phyloP scores from a whole-genome alignment of 2,329 filamentous ascomycete genomes.

The Fusarium penzigii region DNA sequence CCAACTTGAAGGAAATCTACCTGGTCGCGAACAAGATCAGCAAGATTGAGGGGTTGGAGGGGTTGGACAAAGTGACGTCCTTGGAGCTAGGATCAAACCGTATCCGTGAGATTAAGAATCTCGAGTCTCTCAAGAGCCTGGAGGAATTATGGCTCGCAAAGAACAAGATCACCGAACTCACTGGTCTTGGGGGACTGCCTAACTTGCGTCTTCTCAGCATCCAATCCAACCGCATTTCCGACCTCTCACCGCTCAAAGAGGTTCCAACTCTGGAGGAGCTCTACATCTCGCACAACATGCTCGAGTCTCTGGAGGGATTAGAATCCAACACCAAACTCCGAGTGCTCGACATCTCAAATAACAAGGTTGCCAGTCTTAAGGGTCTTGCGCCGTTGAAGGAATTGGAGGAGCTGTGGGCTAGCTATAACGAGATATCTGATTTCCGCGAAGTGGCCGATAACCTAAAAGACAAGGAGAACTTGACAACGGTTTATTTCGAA shows the following conservation, averaged over 20 bases:
- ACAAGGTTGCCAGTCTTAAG: slow-evolving; percentile 73
- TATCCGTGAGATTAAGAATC: slow-evolving; percentile 83
- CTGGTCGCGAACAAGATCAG: slow-evolving; percentile 95
- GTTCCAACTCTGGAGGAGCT: slow-evolving; percentile 83
- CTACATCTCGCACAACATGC: slow-evolving; percentile 93
- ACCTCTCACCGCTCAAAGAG: slow-evolving; percentile 72
- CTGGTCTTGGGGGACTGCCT: slow-evolving; percentile 70
- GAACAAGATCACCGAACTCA: slow-evolving; percentile 90
- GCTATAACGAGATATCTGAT: slow-evolving; percentile 78
- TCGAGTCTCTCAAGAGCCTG: slow-evolving; percentile 75
- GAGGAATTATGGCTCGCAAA: slow-evolving; percentile 93
- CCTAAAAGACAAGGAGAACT: slow-evolving; percentile 73
- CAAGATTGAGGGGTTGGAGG: slow-evolving; percentile 81
- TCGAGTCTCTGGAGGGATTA: slow-evolving; percentile 75
- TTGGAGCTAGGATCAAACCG: slow-evolving; percentile 91
- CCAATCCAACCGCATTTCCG: slow-evolving; percentile 88
- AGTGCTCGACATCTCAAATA: slow-evolving; percentile 87
- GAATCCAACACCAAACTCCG: slow-evolving; percentile 67
- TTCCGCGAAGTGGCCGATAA: slow-evolving; percentile 82
- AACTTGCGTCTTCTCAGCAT: slow-evolving; percentile 89
- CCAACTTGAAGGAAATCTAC: slow-evolving; percentile 78
- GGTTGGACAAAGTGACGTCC: slow-evolving; percentile 73
- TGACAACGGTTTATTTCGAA: slow-evolving; percentile 95
- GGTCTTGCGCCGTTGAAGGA: slow-evolving; percentile 69
- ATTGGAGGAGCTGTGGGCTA: slow-evolving; percentile 92